Evolutionary conservation across 1,139 yeast genomes (phyloP).

Genomic region (Lodderomyces parapsilosis): DNA sequence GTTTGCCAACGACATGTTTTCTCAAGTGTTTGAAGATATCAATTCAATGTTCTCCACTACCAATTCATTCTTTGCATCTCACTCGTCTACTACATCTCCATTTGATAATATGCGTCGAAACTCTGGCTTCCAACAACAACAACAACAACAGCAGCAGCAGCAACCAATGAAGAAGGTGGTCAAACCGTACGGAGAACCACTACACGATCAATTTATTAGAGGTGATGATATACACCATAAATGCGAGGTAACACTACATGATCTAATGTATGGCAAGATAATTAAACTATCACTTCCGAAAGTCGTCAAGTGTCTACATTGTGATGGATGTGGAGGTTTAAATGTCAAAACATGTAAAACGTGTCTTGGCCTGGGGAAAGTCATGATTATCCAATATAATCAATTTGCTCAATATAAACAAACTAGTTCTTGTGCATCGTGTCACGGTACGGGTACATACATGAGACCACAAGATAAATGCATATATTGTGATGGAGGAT

Average conservation of each 20-base stretch:
- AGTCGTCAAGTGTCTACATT: constrained; percentile 31
- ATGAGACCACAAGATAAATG: constrained; percentile 26
- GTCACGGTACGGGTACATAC: constrained; percentile 37
- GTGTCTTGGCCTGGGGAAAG: constrained; percentile 41
- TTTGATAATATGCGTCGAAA: neutral
- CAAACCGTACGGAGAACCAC: constrained; percentile 21
- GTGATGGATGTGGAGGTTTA: constrained; percentile 40
- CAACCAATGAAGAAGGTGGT: constrained; percentile 21
- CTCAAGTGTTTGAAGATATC: constrained; percentile 41
- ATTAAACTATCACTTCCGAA: constrained; percentile 42
- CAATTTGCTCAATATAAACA: constrained; percentile 36
- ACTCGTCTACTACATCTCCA: neutral
- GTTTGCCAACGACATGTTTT: constrained; percentile 31
- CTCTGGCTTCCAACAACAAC: neutral
- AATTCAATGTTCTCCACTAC: constrained; percentile 28
- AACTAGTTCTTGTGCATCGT: constrained; percentile 32
- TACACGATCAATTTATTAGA: constrained; percentile 14
- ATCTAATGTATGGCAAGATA: constrained; percentile 39
- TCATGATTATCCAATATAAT: constrained; percentile 31
- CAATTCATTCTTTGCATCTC: constrained; percentile 13
- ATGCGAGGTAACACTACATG: constrained; percentile 35
- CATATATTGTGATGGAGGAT: constrained; percentile 33
- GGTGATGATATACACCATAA: constrained; percentile 46
- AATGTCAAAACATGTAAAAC: constrained; percentile 32
- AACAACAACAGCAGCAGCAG: constrained; percentile 7